Evolutionary conservation across 768 basidiomycete species (phyloP), one percentile per base, ranked within the genome.

Genomic region (Rhodotorula graminis): DNA sequence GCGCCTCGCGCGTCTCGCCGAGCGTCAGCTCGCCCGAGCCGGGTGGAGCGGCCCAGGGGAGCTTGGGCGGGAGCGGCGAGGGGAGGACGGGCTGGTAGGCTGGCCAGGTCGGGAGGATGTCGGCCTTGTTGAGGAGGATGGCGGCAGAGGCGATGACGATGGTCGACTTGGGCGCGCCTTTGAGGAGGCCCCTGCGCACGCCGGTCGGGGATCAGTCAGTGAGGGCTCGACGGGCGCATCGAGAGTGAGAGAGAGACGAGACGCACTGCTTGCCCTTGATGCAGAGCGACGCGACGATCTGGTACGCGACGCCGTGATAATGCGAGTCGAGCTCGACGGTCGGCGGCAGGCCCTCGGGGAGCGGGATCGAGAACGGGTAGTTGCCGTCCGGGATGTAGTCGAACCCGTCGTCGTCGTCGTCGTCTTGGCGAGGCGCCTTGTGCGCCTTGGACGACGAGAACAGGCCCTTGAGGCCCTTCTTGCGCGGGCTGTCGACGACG

Each of bases 341-440:
- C 25, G 93, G 92, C 4, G 94, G 93, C 70, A 93, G 89, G 18
- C 90, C 90, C 80, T 95, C 92, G 0, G 94, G 94, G 78, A 97
- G 88, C 37, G 93, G 89, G 62, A 97, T 90, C 68, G 87, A 87
- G 80, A 97, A 97, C 7, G 89, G 88, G 75, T 91, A 89, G 82
- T 93, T 92, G 85, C 88, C 88, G 25, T 74, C 73, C 7, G 73
- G 73, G 46, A 74, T 74, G 11, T 44, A 8, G 52, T 68, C 73
- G 47, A 49, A 74, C 9, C 73, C 73, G 33, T 74, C 73, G 16
- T 65, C 67, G 12, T 65, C 64, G 18, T 61, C 58, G 7, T 69
- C 65, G 3, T 65, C 62, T 2, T 47, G 18, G 31, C 11, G 8
- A 31, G 61, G 50, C 3, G 33, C 62, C 25, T 44, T 42, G n/a